A percentile compares a stretch with the other conserved stretches of the same genome.
Conservation (phyloP, 371 early-diverging fungal genomes). For the Mucor plumbeus region DNA sequence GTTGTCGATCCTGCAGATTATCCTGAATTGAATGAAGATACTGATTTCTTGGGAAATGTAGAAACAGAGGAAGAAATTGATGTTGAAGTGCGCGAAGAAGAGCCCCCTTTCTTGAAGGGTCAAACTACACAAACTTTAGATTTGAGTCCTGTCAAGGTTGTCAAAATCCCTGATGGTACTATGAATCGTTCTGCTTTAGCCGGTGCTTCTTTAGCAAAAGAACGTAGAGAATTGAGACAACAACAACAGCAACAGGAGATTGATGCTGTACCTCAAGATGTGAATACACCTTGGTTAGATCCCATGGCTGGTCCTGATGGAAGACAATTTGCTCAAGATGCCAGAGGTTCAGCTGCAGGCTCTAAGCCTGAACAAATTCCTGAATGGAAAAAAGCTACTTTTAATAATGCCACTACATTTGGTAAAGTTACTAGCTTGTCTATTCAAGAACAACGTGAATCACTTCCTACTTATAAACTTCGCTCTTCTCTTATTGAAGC, state of each 20-base stretch:
- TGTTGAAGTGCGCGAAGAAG: slow-evolving; percentile 95
- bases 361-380: slow-evolving; percentile 74
- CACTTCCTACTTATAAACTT: slow-evolving; percentile 87
- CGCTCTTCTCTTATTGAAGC: slow-evolving; percentile 83
- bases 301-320: slow-evolving; percentile 93
- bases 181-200: slow-evolving; percentile 94
- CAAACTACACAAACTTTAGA: slow-evolving; percentile 87
- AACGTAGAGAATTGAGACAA: slow-evolving; percentile 87
- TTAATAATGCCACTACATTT: slow-evolving; percentile 88
- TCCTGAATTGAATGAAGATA: slow-evolving; percentile 83
- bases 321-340: slow-evolving; percentile 89
- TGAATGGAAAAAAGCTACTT: slow-evolving; percentile 93
- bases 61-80: slow-evolving; percentile 95
- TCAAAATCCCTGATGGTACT: slow-evolving; percentile 96
- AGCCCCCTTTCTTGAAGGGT: slow-evolving; percentile 93
- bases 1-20: slow-evolving; percentile 87
- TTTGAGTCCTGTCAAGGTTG: slow-evolving; percentile 94
- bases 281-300: slow-evolving; percentile 91
- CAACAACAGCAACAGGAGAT: slow-evolving; percentile 89
- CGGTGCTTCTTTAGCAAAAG: slow-evolving; percentile 92
- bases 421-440: slow-evolving; percentile 88
- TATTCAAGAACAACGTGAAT: slow-evolving; percentile 93
- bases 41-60: slow-evolving; percentile 65
- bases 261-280: slow-evolving; percentile 89
- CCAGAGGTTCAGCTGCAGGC: slow-evolving; percentile 66